Percentiles rank a stretch among this genome's conserved stretches.
Evolutionary conservation across 805 yeast genomes (phyloP).

Genomic region (Myxozyma vanderwaltii): DNA sequence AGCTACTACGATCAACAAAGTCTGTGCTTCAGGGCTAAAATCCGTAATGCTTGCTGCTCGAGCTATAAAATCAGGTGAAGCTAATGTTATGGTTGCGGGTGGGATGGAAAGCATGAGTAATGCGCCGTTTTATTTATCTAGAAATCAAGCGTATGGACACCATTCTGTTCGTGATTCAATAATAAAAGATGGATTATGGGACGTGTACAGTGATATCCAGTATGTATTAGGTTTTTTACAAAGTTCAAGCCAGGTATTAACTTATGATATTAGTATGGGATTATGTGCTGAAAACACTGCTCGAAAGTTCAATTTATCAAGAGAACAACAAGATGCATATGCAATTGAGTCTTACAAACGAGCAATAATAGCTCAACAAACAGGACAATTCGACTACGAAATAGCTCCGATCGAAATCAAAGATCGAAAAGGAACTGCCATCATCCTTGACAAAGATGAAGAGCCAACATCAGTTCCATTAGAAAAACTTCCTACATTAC

Average conservation of each 20-base stretch:
- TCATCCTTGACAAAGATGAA: constrained; percentile 74
- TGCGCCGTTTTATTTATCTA: constrained; percentile 75
- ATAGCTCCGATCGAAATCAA: constrained; percentile 81
- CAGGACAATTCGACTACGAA: constrained; percentile 75
- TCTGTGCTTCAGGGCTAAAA: constrained; percentile 96
- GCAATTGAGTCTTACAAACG: constrained; percentile 81
- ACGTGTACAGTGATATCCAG: constrained; percentile 70
- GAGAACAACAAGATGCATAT: constrained; percentile 83
- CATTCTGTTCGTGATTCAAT: constrained; percentile 58
- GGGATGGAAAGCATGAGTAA: constrained; percentile 98
- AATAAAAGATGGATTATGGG: constrained; percentile 82
- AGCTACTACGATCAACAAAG: constrained; percentile 92
- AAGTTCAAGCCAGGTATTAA: neutral
- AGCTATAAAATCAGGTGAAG: constrained; percentile 80
- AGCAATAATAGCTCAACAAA: constrained; percentile 68
- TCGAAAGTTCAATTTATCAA: constrained; percentile 66
- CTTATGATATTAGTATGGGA: constrained; percentile 64
- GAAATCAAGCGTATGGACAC: constrained; percentile 52
- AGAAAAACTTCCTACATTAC: constrained; percentile 67
- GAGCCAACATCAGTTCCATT: constrained; percentile 72
- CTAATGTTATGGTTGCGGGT: constrained; percentile 93
- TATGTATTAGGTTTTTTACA: neutral
- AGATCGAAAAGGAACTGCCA: constrained; percentile 60
- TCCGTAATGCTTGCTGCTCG: constrained; percentile 89
- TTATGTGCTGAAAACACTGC: constrained; percentile 95